These are phyloP conservation scores for Vanrija sp. DNA, from an alignment of 1,284 basidiomycete species.

Conservation along the genomic window DNA sequence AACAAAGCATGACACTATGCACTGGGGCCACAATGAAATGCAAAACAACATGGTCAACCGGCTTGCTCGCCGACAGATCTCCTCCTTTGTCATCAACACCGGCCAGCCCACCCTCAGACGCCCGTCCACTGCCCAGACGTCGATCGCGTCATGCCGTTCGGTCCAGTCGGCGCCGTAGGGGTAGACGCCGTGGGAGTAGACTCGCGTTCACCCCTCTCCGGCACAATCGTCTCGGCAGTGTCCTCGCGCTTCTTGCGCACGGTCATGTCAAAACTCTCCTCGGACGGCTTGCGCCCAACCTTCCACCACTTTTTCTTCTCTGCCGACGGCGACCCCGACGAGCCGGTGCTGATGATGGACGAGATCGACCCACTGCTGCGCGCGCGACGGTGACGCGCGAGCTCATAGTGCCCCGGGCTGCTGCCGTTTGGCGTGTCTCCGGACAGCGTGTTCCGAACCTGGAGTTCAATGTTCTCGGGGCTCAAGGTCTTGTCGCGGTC, in stretches of 20 bases:
- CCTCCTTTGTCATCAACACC: too few relatives aligned
- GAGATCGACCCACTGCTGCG: slow-evolving; percentile 4
- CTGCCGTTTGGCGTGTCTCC: background rate
- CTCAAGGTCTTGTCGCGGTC: background rate
- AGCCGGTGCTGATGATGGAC: background rate
- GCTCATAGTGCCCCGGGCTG: slow-evolving; percentile 11
- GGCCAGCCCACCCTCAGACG: too few relatives aligned
- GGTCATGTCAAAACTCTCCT: slow-evolving; percentile 2
- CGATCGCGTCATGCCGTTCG: too few relatives aligned
- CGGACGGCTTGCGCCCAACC: background rate
- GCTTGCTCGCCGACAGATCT: too few relatives aligned
- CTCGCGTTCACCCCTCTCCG: background rate
- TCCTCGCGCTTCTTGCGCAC: slow-evolving; percentile 4
- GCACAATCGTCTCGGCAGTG: slow-evolving; percentile 5
- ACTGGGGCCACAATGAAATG: too few relatives aligned
- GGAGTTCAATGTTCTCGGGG: slow-evolving; percentile 2
- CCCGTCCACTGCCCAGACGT: too few relatives aligned
- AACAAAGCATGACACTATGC: too few relatives aligned
- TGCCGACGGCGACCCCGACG: background rate
- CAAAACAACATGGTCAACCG: too few relatives aligned
- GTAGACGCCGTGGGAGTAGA: too few relatives aligned
- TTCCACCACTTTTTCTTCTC: slow-evolving; percentile 37
- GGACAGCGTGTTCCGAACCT: background rate
- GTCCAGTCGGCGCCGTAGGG: too few relatives aligned
- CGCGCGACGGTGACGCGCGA: slow-evolving; percentile 16